Evolutionary conservation across 108 stramenopile species (phyloP), one percentile per base, ranked within the genome.

Genomic region (Cylindrotheca fusiformis): DNA sequence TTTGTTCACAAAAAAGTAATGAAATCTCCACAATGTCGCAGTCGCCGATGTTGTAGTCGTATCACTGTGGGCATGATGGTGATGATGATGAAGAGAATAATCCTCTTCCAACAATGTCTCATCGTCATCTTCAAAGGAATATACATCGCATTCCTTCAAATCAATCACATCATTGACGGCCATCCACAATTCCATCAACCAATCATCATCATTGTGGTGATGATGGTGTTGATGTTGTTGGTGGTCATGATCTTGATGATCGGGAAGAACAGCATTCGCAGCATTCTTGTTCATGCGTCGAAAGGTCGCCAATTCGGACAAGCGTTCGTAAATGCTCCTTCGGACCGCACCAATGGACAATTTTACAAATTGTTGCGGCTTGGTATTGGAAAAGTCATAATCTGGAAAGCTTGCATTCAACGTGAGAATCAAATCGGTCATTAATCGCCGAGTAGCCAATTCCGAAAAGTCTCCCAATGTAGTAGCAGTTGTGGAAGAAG

Each of bases 1-100:
- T 32, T 93, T 91, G 72, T 94, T 96, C 8, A 94, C 92, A 72
- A 97, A 95, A 79, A 97, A 94, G 53, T 88, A 95, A 61, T 97
- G 92, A 76, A 97, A 95, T 31, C 81, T 80, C 96, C 96, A 97
- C 12, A 97, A 41, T 69, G 14, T 77, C 51, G 14, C 47, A 56
- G 22, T 71, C 58, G 0, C 69, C 56, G 4, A 63, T 47, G n/a
- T n/a, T n/a, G n/a, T n/a, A n/a, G n/a, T n/a, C n/a, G n/a, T n/a
- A n/a, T n/a, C n/a, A n/a, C n/a, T n/a, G n/a, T n/a, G 25, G 25
- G 58, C 0, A 52, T 23, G 49, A 32, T 45, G 10, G 44, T 45
- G 12, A 17, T 45, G 44, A 17, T 45, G 44, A 45, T 14, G 44
- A 17, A 14, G 57, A 51, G 47, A 66, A 67, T 54, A 62, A 8